Conservation (phyloP, 352 stramenopile genomes). For the Globisporangium rhizosaccharum region DNA sequence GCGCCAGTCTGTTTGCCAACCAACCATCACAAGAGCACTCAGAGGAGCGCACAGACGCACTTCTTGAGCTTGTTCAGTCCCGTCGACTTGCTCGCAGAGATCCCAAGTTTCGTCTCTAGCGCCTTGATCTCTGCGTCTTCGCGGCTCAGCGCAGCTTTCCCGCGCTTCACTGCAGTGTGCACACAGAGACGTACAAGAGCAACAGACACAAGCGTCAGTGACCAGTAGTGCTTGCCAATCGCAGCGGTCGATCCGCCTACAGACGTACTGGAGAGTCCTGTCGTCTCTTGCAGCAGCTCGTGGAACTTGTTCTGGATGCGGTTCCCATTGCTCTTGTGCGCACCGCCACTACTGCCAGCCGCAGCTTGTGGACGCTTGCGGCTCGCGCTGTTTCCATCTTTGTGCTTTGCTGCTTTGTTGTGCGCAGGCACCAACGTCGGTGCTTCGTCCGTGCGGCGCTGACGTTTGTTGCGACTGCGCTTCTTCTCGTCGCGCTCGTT, state of each 20-base stretch:
- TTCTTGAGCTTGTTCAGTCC: constrained; percentile 66
- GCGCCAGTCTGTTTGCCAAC: too few relatives aligned
- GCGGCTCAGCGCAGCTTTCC: constrained; percentile 21
- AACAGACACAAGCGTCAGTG: background rate
- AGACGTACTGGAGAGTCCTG: constrained; percentile 26
- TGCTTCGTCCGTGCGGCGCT: constrained; percentile 19
- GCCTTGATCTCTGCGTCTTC: constrained; percentile 69
- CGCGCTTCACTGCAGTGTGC: constrained; percentile 12
- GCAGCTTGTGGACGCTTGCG: constrained; percentile 11
- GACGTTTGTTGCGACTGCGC: constrained; percentile 53
- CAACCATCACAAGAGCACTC: too few relatives aligned
- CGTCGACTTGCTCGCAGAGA: constrained; percentile 37
- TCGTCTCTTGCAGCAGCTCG: constrained; percentile 67
- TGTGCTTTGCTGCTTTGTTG: constrained; percentile 9
- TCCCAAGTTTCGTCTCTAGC: constrained; percentile 63
- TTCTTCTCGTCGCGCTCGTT: constrained; percentile 77
- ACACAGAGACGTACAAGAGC: background rate
- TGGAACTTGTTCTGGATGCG: constrained; percentile 74
- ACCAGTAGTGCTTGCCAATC: background rate
- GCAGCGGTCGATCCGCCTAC: constrained; percentile 4
- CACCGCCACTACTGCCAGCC: background rate
- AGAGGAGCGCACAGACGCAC: constrained; percentile 18
- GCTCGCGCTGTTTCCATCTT: constrained; percentile 2
- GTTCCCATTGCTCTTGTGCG: constrained; percentile 4
- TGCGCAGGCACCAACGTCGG: background rate